Evolutionary conservation across 1,139 yeast species (phyloP).

Genomic region (Wickerhamiella pararugosa): DNA sequence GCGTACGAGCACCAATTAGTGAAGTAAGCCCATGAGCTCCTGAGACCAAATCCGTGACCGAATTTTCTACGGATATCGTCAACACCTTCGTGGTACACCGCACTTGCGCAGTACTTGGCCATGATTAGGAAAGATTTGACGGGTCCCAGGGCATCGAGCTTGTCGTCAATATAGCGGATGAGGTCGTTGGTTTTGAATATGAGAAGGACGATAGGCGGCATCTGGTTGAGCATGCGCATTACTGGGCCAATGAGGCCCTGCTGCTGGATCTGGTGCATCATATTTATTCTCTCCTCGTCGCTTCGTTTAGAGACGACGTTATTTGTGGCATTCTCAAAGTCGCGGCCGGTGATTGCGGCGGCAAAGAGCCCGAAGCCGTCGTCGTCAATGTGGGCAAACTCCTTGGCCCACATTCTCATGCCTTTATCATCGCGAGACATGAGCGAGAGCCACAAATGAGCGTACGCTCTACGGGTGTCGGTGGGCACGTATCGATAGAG

Average conservation of each 20-base stretch:
- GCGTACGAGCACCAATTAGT: conserved; percentile 2
- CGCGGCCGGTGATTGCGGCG: conserved; percentile 90
- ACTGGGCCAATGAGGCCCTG: conserved; percentile 50
- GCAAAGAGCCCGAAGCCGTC: conserved; percentile 72
- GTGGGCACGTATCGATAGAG: conserved; percentile 74
- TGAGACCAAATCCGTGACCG: conserved; percentile 2
- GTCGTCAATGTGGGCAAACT: conserved; percentile 69
- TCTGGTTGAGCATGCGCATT: conserved; percentile 61
- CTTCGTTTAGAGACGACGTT: conserved; percentile 42
- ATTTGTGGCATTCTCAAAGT: conserved; percentile 51
- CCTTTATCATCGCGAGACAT: conserved; percentile 49
- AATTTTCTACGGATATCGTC: conserved; percentile 25
- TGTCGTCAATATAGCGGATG: conserved; percentile 77
- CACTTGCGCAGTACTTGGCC: conserved; percentile 77
- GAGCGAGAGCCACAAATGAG: conserved; percentile 85
- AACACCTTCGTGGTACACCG: conserved; percentile 53
- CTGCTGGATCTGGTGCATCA: conserved; percentile 46
- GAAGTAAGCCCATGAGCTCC: conserved; percentile 2
- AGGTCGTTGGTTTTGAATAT: conserved; percentile 89
- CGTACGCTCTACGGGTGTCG: conserved; percentile 63
- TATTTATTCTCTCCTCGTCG: conserved; percentile 41
- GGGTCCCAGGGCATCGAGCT: conserved; percentile 63
- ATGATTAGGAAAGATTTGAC: conserved; percentile 77
- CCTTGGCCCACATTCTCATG: conserved; percentile 61
- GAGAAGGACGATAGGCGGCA: conserved; percentile 75